These are phyloP conservation scores for Xylogone sp. DNA, from an alignment of 2,329 filamentous ascomycete genomes.

Conservation along the genomic window DNA sequence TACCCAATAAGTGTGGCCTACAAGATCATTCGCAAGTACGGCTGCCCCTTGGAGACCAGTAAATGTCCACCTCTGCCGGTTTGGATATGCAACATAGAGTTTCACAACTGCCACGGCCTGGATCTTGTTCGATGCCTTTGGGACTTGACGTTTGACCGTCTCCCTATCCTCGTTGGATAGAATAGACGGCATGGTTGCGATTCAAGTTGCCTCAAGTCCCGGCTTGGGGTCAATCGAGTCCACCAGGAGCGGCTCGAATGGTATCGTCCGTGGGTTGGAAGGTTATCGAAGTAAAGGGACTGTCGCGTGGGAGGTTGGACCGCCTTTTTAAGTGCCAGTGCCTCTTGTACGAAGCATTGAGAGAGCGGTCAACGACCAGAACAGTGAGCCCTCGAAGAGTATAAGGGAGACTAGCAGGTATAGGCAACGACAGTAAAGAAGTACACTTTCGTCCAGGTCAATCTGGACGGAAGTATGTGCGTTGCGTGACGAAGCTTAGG, in stretches of 20 bases:
- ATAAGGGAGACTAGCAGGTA: slow-evolving; percentile 1
- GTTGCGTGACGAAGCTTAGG: slow-evolving; percentile 4
- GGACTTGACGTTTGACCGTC: slow-evolving; percentile 89
- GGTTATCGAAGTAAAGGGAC: slow-evolving; percentile 15
- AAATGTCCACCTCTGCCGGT: slow-evolving; percentile 84
- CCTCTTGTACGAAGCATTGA: slow-evolving; percentile 3
- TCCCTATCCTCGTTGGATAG: slow-evolving; percentile 93
- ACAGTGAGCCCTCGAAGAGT: not conserved
- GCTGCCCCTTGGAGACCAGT: slow-evolving; percentile 89
- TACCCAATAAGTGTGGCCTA: slow-evolving; percentile 94
- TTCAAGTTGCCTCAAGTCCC: slow-evolving; percentile 1
- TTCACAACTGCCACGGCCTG: slow-evolving; percentile 90
- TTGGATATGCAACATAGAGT: slow-evolving; percentile 89
- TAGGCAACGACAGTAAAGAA: not conserved
- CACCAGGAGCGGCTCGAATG: not conserved
- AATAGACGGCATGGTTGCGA: slow-evolving; percentile 38
- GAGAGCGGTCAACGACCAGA: not conserved
- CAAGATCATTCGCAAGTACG: slow-evolving; percentile 88
- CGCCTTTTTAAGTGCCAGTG: slow-evolving; percentile 11
- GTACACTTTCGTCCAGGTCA: slow-evolving; percentile 1
- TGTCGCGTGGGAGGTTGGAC: slow-evolving; percentile 22
- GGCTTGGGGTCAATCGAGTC: not conserved
- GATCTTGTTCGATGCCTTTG: slow-evolving; percentile 95
- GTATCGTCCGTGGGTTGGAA: slow-evolving; percentile 11
- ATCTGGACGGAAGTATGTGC: slow-evolving; percentile 9